Conservation (phyloP, 1,139 yeast species). For the Yamadazyma triangularis region DNA sequence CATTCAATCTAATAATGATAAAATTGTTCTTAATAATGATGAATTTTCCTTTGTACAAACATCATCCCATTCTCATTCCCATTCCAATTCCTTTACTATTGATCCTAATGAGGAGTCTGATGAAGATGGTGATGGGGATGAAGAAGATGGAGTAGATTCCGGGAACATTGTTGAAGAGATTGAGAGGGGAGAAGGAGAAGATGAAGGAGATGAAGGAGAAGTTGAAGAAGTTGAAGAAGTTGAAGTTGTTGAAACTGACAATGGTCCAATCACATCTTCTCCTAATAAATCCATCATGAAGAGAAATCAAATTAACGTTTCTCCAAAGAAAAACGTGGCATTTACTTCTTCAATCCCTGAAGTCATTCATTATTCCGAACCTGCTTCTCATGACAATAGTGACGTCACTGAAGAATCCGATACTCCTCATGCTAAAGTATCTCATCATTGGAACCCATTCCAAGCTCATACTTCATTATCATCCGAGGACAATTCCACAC, state of each 20-base stretch:
- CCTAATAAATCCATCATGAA: slow-evolving; percentile 43
- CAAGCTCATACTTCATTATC: slow-evolving; percentile 8
- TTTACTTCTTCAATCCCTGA: slow-evolving; percentile 31
- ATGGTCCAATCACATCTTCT: slow-evolving; percentile 15
- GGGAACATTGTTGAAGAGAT: no score
- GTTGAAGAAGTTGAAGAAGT: not conserved
- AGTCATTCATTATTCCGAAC: slow-evolving; percentile 28
- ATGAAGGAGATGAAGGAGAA: no score
- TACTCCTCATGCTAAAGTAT: slow-evolving; percentile 9
- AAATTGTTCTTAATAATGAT: slow-evolving; percentile 15
- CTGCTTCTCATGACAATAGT: slow-evolving; percentile 2
- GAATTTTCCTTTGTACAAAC: slow-evolving; percentile 22
- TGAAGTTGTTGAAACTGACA: not conserved
- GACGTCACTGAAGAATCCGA: slow-evolving; percentile 2
- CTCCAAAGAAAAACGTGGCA: slow-evolving; percentile 40
- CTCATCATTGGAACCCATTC: slow-evolving; percentile 25
- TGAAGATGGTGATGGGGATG: not conserved
- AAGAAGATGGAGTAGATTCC: not conserved
- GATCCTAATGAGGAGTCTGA: no score
- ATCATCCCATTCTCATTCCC: not conserved
- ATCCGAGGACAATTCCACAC: slow-evolving; percentile 20
- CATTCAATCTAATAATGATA: slow-evolving; percentile 12
- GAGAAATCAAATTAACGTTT: slow-evolving; percentile 20
- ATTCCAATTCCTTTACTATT: not conserved
- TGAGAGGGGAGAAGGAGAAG: no score